Percentiles rank a stretch among this genome's conserved stretches.
Conservation (phyloP, 2,329 filamentous ascomycete genomes). For the Lecanicillium sp. region DNA sequence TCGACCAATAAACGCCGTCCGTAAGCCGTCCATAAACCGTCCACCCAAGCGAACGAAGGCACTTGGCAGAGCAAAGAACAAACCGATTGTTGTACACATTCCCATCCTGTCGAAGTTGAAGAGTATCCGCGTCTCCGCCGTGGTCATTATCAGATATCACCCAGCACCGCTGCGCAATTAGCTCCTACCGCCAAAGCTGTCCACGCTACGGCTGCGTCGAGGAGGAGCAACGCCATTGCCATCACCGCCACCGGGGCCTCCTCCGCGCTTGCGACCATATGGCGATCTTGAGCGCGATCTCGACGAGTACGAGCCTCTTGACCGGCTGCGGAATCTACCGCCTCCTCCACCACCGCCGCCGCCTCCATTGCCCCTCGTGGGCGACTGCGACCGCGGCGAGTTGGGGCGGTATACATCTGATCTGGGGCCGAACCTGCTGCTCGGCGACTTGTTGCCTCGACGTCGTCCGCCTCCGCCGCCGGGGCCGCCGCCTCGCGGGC, state of each 20-base stretch:
- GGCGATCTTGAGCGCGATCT: slow-evolving; percentile 40
- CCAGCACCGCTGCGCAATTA: slow-evolving; percentile 31
- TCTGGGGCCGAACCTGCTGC: slow-evolving; percentile 31
- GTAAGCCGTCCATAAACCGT: not conserved
- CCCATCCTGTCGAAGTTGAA: too few species aligned
- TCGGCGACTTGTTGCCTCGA: slow-evolving; percentile 27
- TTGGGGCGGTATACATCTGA: slow-evolving; percentile 57
- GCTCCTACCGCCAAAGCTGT: slow-evolving; percentile 30
- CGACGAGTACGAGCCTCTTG: slow-evolving; percentile 36
- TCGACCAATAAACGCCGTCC: too few species aligned
- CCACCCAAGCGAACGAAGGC: not conserved
- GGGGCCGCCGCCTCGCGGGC: slow-evolving; percentile 25
- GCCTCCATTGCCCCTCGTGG: slow-evolving; percentile 4
- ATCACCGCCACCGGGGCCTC: slow-evolving; percentile 19
- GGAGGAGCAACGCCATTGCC: slow-evolving; percentile 12
- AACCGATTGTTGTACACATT: too few species aligned
- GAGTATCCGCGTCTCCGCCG: not conserved
- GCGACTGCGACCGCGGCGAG: slow-evolving; percentile 24
- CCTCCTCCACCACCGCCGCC: slow-evolving; percentile 15
- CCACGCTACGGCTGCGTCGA: slow-evolving; percentile 39
- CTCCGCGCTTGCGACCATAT: slow-evolving; percentile 23
- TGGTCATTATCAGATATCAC: slow-evolving; percentile 11
- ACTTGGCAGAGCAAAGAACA: too few species aligned
- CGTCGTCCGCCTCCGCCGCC: slow-evolving; percentile 28
- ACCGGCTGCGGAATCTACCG: slow-evolving; percentile 37